Percentiles rank a stretch among this genome's conserved stretches.
Evolutionary conservation across 176 grass and related monocot genomes (phyloP).

Genomic region (Avena insularis): DNA sequence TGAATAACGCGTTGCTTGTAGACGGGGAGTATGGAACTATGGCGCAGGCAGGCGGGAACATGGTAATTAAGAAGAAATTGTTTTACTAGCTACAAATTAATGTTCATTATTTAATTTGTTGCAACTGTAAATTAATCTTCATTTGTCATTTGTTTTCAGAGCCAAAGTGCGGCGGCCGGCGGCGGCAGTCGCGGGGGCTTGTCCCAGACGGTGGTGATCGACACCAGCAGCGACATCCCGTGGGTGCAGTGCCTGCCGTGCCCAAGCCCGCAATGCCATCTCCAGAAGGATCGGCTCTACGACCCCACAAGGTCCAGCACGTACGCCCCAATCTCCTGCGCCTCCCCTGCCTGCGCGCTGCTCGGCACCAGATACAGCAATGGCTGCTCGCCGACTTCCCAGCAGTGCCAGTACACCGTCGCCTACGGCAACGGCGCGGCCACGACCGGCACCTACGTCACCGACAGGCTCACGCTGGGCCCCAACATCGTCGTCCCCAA

Average conservation of each 20-base stretch:
- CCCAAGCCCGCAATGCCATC: background rate
- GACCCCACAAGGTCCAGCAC: background rate
- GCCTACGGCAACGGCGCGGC: background rate
- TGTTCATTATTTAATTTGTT: too few relatives aligned
- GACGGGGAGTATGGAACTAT: too few relatives aligned
- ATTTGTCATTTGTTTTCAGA: too few relatives aligned
- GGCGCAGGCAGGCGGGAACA: too few relatives aligned
- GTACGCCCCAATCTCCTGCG: background rate
- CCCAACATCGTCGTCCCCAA: background rate
- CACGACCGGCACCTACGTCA: background rate
- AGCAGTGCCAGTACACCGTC: background rate
- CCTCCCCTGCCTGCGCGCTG: background rate
- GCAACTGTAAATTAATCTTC: too few relatives aligned
- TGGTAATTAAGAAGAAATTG: too few relatives aligned
- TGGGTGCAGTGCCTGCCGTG: constrained; percentile 55
- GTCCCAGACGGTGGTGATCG: constrained; percentile 41
- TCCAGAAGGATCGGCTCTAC: background rate
- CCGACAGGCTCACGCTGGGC: background rate
- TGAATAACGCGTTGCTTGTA: too few relatives aligned
- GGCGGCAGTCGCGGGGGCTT: too few relatives aligned
- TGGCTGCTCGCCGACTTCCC: background rate
- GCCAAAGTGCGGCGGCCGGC: too few relatives aligned
- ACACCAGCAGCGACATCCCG: constrained; percentile 60
- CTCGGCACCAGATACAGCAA: background rate
- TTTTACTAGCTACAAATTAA: too few relatives aligned